These are phyloP conservation scores for Eimeria sp. DNA, from an alignment of 169 alveolate species.

Conservation along the genomic window DNA sequence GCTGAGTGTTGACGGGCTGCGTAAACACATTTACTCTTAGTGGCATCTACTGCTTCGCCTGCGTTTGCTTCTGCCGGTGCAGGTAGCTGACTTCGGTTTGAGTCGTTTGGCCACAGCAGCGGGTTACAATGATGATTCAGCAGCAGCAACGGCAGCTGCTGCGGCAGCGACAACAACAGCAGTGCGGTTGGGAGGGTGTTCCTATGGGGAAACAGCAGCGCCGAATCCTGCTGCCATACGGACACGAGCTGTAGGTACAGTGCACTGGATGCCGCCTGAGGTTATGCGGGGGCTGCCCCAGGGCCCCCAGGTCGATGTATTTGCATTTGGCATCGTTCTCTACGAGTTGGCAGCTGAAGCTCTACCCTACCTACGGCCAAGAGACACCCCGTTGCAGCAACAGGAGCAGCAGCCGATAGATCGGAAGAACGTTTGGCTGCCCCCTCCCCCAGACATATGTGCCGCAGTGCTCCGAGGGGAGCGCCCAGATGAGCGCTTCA, in stretches of 20 bases:
- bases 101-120: conserved; percentile 91
- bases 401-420: conserved; percentile 18
- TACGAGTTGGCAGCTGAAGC: conserved; percentile 92
- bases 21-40: not conserved
- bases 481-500: conserved; percentile 83
- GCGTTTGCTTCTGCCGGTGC: not conserved
- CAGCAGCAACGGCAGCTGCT: conserved; percentile 3
- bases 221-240: conserved; percentile 12
- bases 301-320: conserved; percentile 87
- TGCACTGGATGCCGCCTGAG: conserved; percentile 97
- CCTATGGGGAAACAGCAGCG: not conserved
- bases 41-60: not conserved
- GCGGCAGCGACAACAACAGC: conserved; percentile 31
- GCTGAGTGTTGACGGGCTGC: not conserved
- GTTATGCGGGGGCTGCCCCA: conserved; percentile 84
- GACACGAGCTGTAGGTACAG: conserved; percentile 89
- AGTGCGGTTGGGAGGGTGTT: not conserved
- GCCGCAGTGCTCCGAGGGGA: conserved; percentile 74
- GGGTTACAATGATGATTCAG: conserved; percentile 96
- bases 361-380: conserved; percentile 88
- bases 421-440: conserved; percentile 75
- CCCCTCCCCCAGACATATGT: conserved; percentile 64
- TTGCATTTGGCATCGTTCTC: conserved; percentile 92
- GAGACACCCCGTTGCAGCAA: not conserved
- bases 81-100: conserved; percentile 83